Conservation (phyloP, 2,329 filamentous ascomycete species). For the Fusarium sp. region DNA sequence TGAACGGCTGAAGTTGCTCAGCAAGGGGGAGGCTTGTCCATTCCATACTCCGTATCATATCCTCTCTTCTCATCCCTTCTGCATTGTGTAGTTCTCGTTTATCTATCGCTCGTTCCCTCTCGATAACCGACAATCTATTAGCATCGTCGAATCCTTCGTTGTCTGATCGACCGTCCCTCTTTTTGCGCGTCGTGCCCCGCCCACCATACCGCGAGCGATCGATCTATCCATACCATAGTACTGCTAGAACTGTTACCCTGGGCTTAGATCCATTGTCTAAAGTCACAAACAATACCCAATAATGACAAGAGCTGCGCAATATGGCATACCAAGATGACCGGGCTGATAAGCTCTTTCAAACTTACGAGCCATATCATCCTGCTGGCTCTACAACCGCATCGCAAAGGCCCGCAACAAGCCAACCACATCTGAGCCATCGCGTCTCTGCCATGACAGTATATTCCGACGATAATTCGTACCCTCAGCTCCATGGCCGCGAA, state of each 20-base stretch:
- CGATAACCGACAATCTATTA: constrained; percentile 1
- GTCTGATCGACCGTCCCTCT: not conserved
- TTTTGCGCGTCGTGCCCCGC: constrained; percentile 24
- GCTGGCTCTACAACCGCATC: not conserved
- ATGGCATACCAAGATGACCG: constrained; percentile 47
- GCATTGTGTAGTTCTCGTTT: not conserved
- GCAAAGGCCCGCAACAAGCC: constrained; percentile 13
- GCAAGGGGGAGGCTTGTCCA: constrained; percentile 14
- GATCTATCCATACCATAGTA: not conserved
- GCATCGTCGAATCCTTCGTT: not conserved
- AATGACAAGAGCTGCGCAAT: constrained; percentile 34
- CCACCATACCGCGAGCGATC: not conserved
- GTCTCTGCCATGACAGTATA: constrained; percentile 49
- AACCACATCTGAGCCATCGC: constrained; percentile 43
- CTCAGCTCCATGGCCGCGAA: constrained; percentile 47
- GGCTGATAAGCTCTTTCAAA: constrained; percentile 42
- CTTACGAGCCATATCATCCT: constrained; percentile 31
- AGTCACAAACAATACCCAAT: not conserved
- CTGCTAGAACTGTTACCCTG: not conserved
- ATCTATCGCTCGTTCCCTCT: not conserved
- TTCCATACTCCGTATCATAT: constrained; percentile 1
- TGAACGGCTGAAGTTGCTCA: constrained; percentile 28
- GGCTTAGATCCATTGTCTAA: not conserved
- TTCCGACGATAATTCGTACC: constrained; percentile 42
- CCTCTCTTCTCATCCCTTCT: not conserved